Conservation (phyloP, 768 basidiomycete genomes). For the Wakefieldia striispora region DNA sequence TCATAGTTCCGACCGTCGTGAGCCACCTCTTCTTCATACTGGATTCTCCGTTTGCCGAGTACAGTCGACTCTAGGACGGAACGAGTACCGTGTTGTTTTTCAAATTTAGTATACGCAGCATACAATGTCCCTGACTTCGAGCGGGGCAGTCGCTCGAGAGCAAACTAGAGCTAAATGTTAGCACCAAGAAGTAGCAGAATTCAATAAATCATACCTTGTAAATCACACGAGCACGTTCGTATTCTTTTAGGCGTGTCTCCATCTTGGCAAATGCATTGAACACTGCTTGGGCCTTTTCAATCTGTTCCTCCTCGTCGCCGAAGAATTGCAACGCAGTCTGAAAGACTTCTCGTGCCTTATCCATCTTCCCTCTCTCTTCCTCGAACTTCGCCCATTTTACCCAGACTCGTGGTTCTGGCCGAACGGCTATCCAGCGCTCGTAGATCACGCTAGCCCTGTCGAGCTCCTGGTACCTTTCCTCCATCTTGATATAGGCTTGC, state of each 20-base stretch:
- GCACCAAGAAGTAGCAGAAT: not conserved
- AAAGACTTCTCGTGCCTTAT: constrained; percentile 83
- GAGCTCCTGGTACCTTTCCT: constrained; percentile 87
- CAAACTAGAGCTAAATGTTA: constrained; percentile 59
- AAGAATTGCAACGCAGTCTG: constrained; percentile 90
- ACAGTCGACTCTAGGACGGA: constrained; percentile 90
- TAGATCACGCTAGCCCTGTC: constrained; percentile 93
- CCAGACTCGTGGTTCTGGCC: constrained; percentile 77
- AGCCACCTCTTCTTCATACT: constrained; percentile 94
- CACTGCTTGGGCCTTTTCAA: constrained; percentile 87
- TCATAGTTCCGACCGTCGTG: constrained; percentile 96
- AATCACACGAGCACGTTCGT: constrained; percentile 93
- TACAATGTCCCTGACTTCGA: constrained; percentile 89
- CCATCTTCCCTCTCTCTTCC: constrained; percentile 63
- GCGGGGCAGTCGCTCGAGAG: constrained; percentile 86
- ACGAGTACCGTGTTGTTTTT: constrained; percentile 94
- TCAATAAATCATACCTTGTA: constrained; percentile 71
- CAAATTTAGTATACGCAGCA: constrained; percentile 93
- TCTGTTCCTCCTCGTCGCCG: constrained; percentile 83
- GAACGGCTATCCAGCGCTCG: constrained; percentile 83
- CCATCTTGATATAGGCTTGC: constrained; percentile 99
- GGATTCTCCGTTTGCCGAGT: constrained; percentile 94
- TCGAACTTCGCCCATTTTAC: constrained; percentile 88
- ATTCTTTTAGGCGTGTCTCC: constrained; percentile 96
- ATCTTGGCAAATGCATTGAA: constrained; percentile 94